Conservation (phyloP, 2,329 filamentous ascomycete genomes). For the Dactylellina drechsleri region DNA sequence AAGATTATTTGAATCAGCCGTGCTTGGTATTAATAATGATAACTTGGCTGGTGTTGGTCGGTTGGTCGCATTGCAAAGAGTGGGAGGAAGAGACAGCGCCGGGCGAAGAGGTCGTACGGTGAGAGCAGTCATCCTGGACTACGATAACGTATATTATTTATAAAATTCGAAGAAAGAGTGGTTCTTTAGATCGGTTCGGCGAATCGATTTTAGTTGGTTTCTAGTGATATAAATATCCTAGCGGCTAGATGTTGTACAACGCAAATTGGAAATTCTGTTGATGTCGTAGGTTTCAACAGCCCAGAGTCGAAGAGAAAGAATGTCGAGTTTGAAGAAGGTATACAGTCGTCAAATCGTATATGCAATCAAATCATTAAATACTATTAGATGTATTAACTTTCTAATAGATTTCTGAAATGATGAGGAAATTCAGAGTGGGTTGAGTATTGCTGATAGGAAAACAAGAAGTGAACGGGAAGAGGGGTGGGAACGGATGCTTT, state of each 20-base stretch:
- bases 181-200: not conserved
- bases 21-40: constrained; percentile 50
- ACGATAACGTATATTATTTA: constrained; percentile 29
- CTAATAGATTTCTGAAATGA: constrained; percentile 21
- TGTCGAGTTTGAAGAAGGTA: constrained; percentile 22
- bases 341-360: constrained; percentile 49
- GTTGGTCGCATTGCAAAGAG: constrained; percentile 48
- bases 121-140: constrained; percentile 54
- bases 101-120: constrained; percentile 53
- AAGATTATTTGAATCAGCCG: constrained; percentile 18
- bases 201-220: constrained; percentile 13
- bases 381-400: constrained; percentile 18
- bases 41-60: constrained; percentile 41
- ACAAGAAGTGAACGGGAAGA: constrained; percentile 41
- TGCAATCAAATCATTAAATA: constrained; percentile 41
- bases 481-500: constrained; percentile 53
- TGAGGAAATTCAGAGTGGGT: constrained; percentile 6
- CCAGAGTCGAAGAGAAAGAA: constrained; percentile 39
- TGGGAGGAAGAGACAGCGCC: constrained; percentile 47
- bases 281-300: constrained; percentile 54
- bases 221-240: constrained; percentile 17
- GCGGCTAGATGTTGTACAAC: constrained; percentile 47
- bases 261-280: constrained; percentile 33
- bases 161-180: not conserved
- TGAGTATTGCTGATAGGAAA: constrained; percentile 47